Evolutionary conservation across 225 moss, liverwort and hornwort species (phyloP), one percentile per base, ranked within the genome.

Genomic region (Sphagnum tenellum): DNA sequence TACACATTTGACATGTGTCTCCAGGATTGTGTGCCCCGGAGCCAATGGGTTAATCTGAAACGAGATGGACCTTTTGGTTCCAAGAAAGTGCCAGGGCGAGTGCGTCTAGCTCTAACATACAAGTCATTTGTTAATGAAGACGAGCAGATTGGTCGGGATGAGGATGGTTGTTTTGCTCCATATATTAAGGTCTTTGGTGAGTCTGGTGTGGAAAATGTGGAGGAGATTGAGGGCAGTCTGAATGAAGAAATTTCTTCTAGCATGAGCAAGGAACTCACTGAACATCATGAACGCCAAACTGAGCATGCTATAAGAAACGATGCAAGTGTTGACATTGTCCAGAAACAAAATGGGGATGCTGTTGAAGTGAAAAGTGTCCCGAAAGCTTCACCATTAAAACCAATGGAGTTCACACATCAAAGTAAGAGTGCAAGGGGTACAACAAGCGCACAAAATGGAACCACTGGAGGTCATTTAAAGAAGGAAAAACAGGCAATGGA

Each of bases 111-210:
- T 8, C 82, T 95, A 49, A 95, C 94, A 4, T 95, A 82, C 72
- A 95, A 89, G 66, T 95, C 94, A 10, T 95, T 92, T 45, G 94
- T 95, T 5, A 91, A 95, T 73, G 82, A 95, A 67, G 86, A 86
- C 8, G 91, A 81, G 49, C 88, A 80, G 56, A 81, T 69, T 11
- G 79, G 70, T 66, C 91, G 82, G 49, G 89, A 88, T n/a, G 86
- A 84, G 12, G 90, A 83, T 62, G 91, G 86, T 63, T 73, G 91
- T 45, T 77, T 77, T 12, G 89, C 92, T 62, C 94, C 94, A 2
- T 92, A 95, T 55, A 95, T 95, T 9, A 95, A 95, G 60, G 94
- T 95, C 8, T 95, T 83, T 56, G 83, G 86, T 11, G 89, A 95
- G 56, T 56, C 89, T 5, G 81, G 81, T 60, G 70, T 76, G n/a